Evolutionary conservation across 768 basidiomycete species (phyloP), one percentile per base, ranked within the genome.

Genomic region (Russula compacta): DNA sequence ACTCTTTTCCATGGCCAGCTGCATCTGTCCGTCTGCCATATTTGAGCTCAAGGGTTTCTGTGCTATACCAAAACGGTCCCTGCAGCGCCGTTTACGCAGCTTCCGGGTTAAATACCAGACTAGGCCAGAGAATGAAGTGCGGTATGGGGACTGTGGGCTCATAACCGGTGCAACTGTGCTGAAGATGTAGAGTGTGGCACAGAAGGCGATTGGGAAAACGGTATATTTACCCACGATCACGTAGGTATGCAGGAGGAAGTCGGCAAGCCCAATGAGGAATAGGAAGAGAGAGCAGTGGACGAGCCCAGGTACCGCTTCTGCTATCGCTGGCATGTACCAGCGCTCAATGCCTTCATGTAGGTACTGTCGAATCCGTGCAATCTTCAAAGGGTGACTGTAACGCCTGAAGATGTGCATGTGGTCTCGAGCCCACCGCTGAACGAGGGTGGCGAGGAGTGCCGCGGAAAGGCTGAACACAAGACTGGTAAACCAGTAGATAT

Each of bases 211-310:
- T 5, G 63, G 51, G 1, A 51, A 21, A 2, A 58, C n/a, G 0
- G 60, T 58, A 1, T 48, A 12, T 5, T 24, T 24, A 5, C 64
- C 66, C 29, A 67, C 56, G 17, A 33, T 38, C 6, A 3, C 12
- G 54, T 65, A 61, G 38, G 67, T 66, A n/a, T 74, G 68, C 56
- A 69, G 69, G 21, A 81, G 70, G 65, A 81, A 79, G 21, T 74
- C 73, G 44, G 78, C 69, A 32, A 83, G 72, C 29, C 79, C 77
- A 40, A 77, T 71, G 67, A 83, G 75, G 69, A 81, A 81, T 2
- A 81, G 71, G 21, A 79, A 72, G 21, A 81, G 71, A 1, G 80
- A 77, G 15, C 77, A 68, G 62, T 82, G 81, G 21, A 83, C 73
- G 8, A 81, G 73, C 14, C 75, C 71, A 4, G 80, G 81, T 19